Evolutionary conservation across 306 rosid genomes (phyloP).

Genomic region (Hippophae rhamnoides): DNA sequence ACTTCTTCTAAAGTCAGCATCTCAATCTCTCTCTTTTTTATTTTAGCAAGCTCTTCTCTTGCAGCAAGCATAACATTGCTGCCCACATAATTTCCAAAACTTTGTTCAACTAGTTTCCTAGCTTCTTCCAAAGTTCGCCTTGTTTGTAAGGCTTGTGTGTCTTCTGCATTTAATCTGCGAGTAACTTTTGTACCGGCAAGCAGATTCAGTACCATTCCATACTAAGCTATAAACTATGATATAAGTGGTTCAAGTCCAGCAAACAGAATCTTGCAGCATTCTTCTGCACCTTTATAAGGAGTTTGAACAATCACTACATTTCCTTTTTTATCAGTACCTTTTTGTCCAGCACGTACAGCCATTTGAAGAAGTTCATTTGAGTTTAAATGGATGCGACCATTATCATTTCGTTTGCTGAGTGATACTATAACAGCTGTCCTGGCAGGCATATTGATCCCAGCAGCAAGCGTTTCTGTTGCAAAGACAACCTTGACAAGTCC

Average conservation of each 20-base stretch:
- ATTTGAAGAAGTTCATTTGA: conserved; percentile 92
- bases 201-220: conserved; percentile 96
- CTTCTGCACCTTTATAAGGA: conserved; percentile 88
- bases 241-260: conserved; percentile 87
- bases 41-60: conserved; percentile 67
- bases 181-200: conserved; percentile 77
- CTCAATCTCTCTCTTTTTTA: conserved; percentile 66
- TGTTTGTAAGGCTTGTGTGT: conserved; percentile 26
- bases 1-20: conserved; percentile 50
- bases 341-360: conserved; percentile 99
- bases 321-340: conserved; percentile 81
- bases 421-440: conserved; percentile 86
- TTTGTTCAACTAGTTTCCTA: conserved; percentile 90
- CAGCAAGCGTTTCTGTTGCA: conserved; percentile 96
- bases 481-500: conserved; percentile 96
- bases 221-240: conserved; percentile 91
- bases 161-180: conserved; percentile 49
- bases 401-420: conserved; percentile 70
- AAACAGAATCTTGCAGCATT: conserved; percentile 83
- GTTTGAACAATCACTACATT: conserved; percentile 83
- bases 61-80: conserved; percentile 96
- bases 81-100: conserved; percentile 95
- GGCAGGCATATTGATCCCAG: conserved; percentile 98
- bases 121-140: conserved; percentile 89
- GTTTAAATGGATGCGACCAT: conserved; percentile 53